phyloP scores from a whole-genome alignment of 2,329 filamentous ascomycete genomes.

The Penicillium nordicum region DNA sequence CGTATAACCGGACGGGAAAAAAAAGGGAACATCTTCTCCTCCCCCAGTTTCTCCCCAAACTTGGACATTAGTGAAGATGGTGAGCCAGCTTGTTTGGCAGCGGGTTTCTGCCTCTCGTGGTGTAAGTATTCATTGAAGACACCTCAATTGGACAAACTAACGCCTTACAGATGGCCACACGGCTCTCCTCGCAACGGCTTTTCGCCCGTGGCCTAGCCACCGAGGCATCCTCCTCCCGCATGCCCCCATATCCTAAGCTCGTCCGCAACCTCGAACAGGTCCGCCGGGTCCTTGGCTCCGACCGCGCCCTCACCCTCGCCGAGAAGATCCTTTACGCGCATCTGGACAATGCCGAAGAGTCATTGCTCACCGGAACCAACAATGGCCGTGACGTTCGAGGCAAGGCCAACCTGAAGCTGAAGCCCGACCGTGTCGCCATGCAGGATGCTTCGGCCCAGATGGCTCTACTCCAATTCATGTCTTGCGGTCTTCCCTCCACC shows the following conservation, averaged over 20 bases:
- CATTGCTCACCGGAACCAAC: constrained; percentile 75
- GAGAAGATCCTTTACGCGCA: constrained; percentile 99
- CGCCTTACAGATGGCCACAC: constrained; percentile 31
- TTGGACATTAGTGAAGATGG: constrained; percentile 28
- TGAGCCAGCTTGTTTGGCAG: constrained; percentile 41
- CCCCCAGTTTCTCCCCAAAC: constrained; percentile 13
- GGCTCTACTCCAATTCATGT: constrained; percentile 98
- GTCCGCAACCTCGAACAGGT: constrained; percentile 74
- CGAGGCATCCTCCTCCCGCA: constrained; percentile 50
- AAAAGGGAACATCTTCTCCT: constrained; percentile 19
- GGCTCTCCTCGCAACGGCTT: constrained; percentile 32
- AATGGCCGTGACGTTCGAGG: constrained; percentile 82
- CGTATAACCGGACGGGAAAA: constrained; percentile 14
- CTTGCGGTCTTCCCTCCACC: constrained; percentile 81
- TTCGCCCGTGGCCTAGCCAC: constrained; percentile 37
- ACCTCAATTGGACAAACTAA: constrained; percentile 12
- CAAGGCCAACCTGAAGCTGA: constrained; percentile 89
- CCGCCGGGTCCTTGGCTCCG: constrained; percentile 64
- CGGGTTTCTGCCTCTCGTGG: constrained; percentile 37
- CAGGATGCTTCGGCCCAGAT: constrained; percentile 98
- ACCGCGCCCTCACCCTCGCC: constrained; percentile 71
- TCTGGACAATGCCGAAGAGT: constrained; percentile 83
- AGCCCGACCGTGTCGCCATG: constrained; percentile 97
- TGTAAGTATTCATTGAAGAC: constrained; percentile 26
- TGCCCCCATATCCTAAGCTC: constrained; percentile 79